These are phyloP conservation scores for Cyclaneusma minus DNA, from an alignment of 2,329 filamentous ascomycete species.

Conservation along the genomic window DNA sequence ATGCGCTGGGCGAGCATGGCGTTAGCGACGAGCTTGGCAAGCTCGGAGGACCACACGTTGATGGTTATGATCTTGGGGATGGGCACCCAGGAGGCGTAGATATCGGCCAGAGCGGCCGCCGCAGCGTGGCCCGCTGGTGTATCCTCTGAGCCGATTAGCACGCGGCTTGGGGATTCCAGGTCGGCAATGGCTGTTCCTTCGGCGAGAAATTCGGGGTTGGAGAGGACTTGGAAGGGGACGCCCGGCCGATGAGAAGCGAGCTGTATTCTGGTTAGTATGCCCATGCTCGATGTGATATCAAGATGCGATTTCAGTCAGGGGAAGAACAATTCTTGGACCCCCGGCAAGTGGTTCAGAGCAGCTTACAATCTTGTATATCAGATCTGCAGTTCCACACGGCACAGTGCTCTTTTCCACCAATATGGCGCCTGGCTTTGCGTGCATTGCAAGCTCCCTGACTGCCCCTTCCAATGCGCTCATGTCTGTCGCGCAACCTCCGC, in stretches of 20 bases:
- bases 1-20: slow-evolving; percentile 69
- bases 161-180: slow-evolving; percentile 53
- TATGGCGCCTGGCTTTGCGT: slow-evolving; percentile 51
- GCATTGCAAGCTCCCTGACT: slow-evolving; percentile 47
- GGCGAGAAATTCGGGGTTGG: slow-evolving; percentile 69
- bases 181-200: slow-evolving; percentile 63
- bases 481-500: slow-evolving; percentile 56
- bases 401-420: slow-evolving; percentile 75
- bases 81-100: slow-evolving; percentile 61
- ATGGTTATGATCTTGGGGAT: slow-evolving; percentile 51
- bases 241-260: slow-evolving; percentile 43
- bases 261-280: slow-evolving; percentile 21
- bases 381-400: slow-evolving; percentile 57
- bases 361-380: slow-evolving; percentile 51
- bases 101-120: slow-evolving; percentile 42
- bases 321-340: no score
- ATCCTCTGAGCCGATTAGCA: slow-evolving; percentile 56
- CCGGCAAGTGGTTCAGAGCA: neutral
- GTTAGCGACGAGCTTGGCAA: slow-evolving; percentile 67
- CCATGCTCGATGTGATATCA: slow-evolving; percentile 8
- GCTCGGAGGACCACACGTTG: slow-evolving; percentile 64
- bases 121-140: slow-evolving; percentile 45
- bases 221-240: slow-evolving; percentile 58
- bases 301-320: neutral
- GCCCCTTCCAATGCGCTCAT: slow-evolving; percentile 59